phyloP scores from a whole-genome alignment of 139 green algal species.

The Chlorella vulgaris region DNA sequence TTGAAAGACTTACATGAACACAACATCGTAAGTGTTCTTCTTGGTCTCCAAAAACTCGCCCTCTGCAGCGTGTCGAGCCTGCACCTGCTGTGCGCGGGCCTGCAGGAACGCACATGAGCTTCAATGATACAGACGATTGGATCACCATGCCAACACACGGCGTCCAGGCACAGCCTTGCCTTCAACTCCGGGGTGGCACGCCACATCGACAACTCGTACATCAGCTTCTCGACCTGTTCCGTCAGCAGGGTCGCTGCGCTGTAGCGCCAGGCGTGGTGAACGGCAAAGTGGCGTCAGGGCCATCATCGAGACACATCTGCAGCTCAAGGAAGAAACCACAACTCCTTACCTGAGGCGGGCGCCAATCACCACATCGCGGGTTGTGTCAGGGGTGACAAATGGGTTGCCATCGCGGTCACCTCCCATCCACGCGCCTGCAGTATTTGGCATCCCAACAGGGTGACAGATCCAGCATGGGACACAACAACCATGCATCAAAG shows the following conservation, averaged over 20 bases:
- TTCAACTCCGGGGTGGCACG: constrained; percentile 76
- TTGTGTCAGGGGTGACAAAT: constrained; percentile 87
- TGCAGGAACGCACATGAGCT: no score
- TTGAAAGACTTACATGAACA: no score
- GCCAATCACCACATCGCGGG: constrained; percentile 87
- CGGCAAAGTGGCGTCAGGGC: no score
- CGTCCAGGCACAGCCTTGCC: constrained; percentile 38
- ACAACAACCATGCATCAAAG: neutral
- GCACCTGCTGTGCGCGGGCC: constrained; percentile 8
- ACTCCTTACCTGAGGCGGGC: constrained; percentile 57
- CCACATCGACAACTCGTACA: constrained; percentile 96
- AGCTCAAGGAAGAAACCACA: neutral
- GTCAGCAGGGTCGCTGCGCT: constrained; percentile 69
- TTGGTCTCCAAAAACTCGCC: constrained; percentile 76
- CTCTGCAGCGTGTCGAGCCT: constrained; percentile 1
- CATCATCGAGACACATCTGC: no score
- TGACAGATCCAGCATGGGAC: neutral
- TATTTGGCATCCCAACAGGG: no score
- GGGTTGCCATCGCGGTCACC: constrained; percentile 97
- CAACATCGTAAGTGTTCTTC: constrained; percentile 75
- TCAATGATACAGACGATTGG: no score
- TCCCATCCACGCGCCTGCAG: constrained; percentile 53
- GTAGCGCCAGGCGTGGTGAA: neutral
- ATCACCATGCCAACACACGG: no score
- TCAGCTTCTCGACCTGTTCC: constrained; percentile 76